These are phyloP conservation scores for Filobasidium floriforme DNA, from an alignment of 768 basidiomycete species.

Conservation along the genomic window DNA sequence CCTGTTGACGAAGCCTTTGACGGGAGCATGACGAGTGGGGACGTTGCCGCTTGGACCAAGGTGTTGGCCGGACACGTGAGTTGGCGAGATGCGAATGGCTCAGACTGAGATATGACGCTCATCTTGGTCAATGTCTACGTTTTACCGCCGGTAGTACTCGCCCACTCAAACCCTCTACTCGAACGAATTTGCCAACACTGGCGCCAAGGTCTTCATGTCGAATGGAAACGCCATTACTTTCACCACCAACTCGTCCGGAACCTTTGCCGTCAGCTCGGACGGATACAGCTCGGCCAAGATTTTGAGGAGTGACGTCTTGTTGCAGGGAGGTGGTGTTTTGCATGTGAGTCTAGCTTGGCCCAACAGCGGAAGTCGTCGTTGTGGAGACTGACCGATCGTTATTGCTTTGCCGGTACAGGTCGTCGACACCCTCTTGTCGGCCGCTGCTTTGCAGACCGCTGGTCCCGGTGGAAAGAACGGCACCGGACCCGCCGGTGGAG, in stretches of 20 bases:
- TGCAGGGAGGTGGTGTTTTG: conserved; percentile 24
- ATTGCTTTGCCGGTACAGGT: neutral
- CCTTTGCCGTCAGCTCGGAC: conserved; percentile 12
- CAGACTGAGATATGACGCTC: neutral
- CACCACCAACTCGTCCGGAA: conserved; percentile 20
- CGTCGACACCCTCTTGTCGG: conserved; percentile 15
- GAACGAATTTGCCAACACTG: conserved; percentile 13
- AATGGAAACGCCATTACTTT: conserved; percentile 17
- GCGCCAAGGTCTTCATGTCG: conserved; percentile 18
- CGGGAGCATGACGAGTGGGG: conserved; percentile 11
- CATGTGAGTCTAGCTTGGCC: conserved; percentile 15
- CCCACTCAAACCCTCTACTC: conserved; percentile 22
- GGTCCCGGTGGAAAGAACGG: neutral
- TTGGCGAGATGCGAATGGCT: neutral
- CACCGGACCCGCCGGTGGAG: neutral
- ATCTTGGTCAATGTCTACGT: no score
- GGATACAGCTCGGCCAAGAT: conserved; percentile 21
- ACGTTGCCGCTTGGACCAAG: conserved; percentile 16
- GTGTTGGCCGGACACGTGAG: conserved; percentile 23
- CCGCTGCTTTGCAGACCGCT: neutral
- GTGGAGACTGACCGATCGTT: neutral
- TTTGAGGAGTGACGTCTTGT: conserved; percentile 20
- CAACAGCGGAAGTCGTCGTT: no score
- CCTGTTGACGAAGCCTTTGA: conserved; percentile 20
- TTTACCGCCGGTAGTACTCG: conserved; percentile 15